Conservation (phyloP, 208 protist species). For the Phytomonas sp. region DNA sequence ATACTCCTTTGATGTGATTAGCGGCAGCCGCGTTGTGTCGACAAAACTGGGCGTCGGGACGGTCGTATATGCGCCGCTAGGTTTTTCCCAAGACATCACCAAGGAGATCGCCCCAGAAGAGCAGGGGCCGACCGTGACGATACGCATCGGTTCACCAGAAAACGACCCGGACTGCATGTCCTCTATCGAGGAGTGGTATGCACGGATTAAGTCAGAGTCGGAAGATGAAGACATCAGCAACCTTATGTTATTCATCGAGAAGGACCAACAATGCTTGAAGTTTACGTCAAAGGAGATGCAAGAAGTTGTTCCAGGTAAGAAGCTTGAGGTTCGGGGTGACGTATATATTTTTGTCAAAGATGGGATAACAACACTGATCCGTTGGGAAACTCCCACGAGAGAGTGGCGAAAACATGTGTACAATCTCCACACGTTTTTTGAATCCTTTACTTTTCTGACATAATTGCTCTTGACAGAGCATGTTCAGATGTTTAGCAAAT, state of each 20-base stretch:
- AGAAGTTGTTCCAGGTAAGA: conserved; percentile 49
- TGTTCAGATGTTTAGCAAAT: not conserved
- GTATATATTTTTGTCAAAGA: conserved; percentile 67
- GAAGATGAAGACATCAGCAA: conserved; percentile 37
- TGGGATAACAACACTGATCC: conserved; percentile 52
- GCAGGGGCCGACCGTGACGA: conserved; percentile 55
- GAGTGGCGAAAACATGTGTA: conserved; percentile 60
- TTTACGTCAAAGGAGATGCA: conserved; percentile 75
- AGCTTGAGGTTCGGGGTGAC: conserved; percentile 47
- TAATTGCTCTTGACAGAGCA: not conserved
- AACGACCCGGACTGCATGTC: conserved; percentile 66
- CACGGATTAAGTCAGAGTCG: conserved; percentile 48
- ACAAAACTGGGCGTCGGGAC: conserved; percentile 61
- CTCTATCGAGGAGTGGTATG: conserved; percentile 51
- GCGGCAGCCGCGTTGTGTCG: conserved; percentile 41
- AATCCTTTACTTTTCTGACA: conserved; percentile 37
- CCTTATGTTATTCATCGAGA: conserved; percentile 28
- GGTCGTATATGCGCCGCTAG: conserved; percentile 55
- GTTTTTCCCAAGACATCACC: conserved; percentile 27
- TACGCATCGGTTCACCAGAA: conserved; percentile 53
- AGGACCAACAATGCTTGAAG: conserved; percentile 44
- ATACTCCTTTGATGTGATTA: conserved; percentile 48
- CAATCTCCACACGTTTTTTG: conserved; percentile 52
- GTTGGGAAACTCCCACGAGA: conserved; percentile 48
- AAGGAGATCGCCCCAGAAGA: conserved; percentile 25